These are phyloP conservation scores for Nicotiana paniculata DNA, from an alignment of 257 asterid species.

Conservation along the genomic window DNA sequence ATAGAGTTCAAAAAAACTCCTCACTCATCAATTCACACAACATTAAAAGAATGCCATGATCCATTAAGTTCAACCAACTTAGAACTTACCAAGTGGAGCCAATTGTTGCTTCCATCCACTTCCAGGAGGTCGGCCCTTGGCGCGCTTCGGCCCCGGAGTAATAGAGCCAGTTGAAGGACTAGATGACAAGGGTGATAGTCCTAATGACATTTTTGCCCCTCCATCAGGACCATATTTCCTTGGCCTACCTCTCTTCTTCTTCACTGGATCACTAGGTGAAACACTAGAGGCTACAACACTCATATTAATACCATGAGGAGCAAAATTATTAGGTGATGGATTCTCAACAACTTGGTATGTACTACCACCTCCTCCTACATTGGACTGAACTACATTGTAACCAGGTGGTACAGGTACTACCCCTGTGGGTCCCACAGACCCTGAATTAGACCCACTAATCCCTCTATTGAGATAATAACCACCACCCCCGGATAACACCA, in stretches of 20 bases:
- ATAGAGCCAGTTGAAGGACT: conserved; percentile 37
- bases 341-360: conserved; percentile 53
- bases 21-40: not conserved
- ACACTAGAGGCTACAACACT: conserved; percentile 24
- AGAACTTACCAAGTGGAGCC: conserved; percentile 75
- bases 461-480: conserved; percentile 26
- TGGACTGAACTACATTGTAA: conserved; percentile 45
- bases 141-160: conserved; percentile 44
- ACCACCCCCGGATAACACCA: conserved; percentile 27
- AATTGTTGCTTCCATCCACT: conserved; percentile 94
- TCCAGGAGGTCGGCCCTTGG: conserved; percentile 88
- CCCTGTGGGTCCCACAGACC: conserved; percentile 19
- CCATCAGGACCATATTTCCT: conserved; percentile 91
- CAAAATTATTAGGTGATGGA: conserved; percentile 41
- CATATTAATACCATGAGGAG: conserved; percentile 35
- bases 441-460: conserved; percentile 23
- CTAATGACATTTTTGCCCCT: conserved; percentile 61
- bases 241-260: conserved; percentile 95
- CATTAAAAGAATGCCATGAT: not conserved
- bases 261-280: conserved; percentile 48
- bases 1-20: not conserved
- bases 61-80: not conserved
- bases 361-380: conserved; percentile 38
- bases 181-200: conserved; percentile 57
- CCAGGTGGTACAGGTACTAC: conserved; percentile 31